Percentiles rank a stretch among this genome's conserved stretches.
phyloP scores from a whole-genome alignment of 352 stramenopile species.

The Phytopythium chamaehyphon region DNA sequence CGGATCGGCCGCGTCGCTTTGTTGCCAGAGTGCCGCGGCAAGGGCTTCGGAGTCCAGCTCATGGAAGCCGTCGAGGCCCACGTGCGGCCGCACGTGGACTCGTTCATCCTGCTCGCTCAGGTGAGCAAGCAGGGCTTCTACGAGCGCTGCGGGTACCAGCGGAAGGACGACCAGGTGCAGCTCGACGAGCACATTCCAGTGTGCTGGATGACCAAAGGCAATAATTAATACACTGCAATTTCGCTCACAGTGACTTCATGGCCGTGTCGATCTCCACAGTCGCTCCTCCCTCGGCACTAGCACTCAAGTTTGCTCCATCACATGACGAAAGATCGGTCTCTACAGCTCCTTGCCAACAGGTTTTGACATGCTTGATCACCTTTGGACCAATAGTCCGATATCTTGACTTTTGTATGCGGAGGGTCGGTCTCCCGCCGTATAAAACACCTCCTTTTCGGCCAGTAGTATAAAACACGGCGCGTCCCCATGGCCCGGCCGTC shows the following conservation, averaged over 20 bases:
- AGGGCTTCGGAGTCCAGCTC: conserved; percentile 39
- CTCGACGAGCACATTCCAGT: conserved; percentile 49
- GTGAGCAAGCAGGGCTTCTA: conserved; percentile 58
- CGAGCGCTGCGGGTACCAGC: conserved; percentile 56
- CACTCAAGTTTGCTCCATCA: too few relatives aligned
- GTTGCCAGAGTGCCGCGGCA: conserved; percentile 46
- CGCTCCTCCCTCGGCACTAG: too few relatives aligned
- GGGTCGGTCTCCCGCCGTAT: too few relatives aligned
- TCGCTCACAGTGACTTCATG: too few relatives aligned
- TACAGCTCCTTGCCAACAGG: too few relatives aligned
- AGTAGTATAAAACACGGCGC: conserved; percentile 9
- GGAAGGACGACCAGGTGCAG: conserved; percentile 42
- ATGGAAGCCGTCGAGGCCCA: conserved; percentile 48
- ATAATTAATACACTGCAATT: too few relatives aligned
- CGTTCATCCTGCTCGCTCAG: conserved; percentile 44
- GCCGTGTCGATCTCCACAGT: too few relatives aligned
- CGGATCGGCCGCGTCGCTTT: conserved; percentile 61
- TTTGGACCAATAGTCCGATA: too few relatives aligned
- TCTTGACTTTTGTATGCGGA: too few relatives aligned
- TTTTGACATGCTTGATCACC: too few relatives aligned
- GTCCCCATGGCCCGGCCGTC: conserved; percentile 46
- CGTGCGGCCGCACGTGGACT: conserved; percentile 30
- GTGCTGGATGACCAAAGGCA: conserved; percentile 55
- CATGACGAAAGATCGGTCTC: too few relatives aligned
- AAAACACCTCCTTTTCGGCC: too few relatives aligned